Evolutionary conservation across 2,329 filamentous ascomycete species (phyloP).

Genomic region (Trichoderma breve): DNA sequence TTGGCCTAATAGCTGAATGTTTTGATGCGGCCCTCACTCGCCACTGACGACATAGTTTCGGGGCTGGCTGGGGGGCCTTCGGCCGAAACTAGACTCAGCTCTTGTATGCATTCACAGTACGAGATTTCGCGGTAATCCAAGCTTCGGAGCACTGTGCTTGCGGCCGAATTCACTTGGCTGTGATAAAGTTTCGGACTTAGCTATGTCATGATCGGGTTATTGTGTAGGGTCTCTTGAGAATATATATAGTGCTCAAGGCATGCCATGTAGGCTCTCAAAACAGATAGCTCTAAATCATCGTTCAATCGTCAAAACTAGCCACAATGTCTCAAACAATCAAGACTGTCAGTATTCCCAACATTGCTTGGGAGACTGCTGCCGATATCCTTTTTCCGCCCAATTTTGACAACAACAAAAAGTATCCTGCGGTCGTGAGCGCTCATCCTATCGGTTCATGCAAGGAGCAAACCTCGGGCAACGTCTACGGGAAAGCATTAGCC

Average conservation of each 20-base stretch:
- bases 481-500: not conserved
- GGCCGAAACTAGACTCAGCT: not conserved
- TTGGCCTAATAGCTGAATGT: too few species aligned
- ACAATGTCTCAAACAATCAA: not conserved
- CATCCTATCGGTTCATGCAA: not conserved
- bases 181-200: not conserved
- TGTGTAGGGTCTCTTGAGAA: too few species aligned
- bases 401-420: not conserved
- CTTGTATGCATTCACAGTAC: not conserved
- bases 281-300: not conserved
- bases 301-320: not conserved
- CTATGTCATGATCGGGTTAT: not conserved
- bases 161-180: not conserved
- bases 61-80: not conserved
- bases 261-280: not conserved
- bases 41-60: not conserved
- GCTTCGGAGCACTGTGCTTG: not conserved
- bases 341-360: not conserved
- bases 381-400: not conserved
- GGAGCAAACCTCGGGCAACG: not conserved
- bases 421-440: not conserved
- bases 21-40: not conserved
- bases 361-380: not conserved
- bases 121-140: not conserved
- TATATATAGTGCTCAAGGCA: not conserved